Evolutionary conservation across 306 rosid genomes (phyloP), one percentile per base, ranked within the genome.

Genomic region (Cajanus cajan): DNA sequence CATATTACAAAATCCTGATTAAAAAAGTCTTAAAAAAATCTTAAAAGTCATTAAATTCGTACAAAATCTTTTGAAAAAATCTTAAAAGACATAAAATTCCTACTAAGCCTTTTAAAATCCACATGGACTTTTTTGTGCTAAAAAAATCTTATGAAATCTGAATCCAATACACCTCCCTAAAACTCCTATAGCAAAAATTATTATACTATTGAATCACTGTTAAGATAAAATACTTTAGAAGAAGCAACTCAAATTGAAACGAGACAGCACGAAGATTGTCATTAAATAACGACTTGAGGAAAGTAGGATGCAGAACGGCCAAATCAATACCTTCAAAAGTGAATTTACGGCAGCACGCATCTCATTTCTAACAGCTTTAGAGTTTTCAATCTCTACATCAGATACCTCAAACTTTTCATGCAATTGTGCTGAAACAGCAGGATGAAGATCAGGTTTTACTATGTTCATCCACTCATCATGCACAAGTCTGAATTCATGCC

Each of bases 391-490:
- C 75, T 86, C 96, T 45, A 18, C 51, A 76, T 89, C 93, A 7
- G 86, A 70, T 41, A 69, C 66, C 75, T 91, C 96, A 24, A 64
- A 66, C 41, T 82, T 87, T 50, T 82, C 90, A 68, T 85, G 81
- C 82, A 93, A 73, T 43, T 88, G 91, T 14, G 80, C 78, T 31
- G 90, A 71, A 78, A 88, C 69, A 59, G 86, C 81, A 70, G 94
- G 85, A 82, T 89, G 96, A 67, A 90, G 52, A 71, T 76, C 89
- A 54, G 98, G 97, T 76, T 93, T 91, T 74, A 89, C 93, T 22
- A 31, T 81, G 78, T 84, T 77, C 71, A 90, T 80, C 99, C 99
- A 96, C 75, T 90, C 92, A 68, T 74, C 87, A 31, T 96, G 96
- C 37, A 48, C 74, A 21, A 58, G 75, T 86, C 78, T 84, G 83